A percentile compares a stretch with the other conserved stretches of the same genome.
Evolutionary conservation across 225 moss, liverwort and hornwort genomes (phyloP).

Genomic region (Pleurozium schreberi): DNA sequence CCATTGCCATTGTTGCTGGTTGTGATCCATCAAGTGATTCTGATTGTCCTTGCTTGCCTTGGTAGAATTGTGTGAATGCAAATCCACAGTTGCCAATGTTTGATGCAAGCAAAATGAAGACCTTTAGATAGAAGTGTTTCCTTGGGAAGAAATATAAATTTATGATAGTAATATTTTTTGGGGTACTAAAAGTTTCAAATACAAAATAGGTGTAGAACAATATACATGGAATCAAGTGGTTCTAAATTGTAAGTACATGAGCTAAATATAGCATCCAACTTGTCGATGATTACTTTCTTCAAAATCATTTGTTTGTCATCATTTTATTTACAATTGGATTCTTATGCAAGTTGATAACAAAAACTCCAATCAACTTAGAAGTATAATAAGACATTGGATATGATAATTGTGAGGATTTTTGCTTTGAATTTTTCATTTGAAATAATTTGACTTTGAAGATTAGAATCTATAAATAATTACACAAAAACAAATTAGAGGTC

Average conservation of each 20-base stretch:
- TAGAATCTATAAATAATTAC: not conserved
- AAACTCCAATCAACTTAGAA: no score
- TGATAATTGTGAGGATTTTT: accelerated
- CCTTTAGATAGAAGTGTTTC: not conserved
- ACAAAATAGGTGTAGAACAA: not conserved
- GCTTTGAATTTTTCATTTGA: not conserved
- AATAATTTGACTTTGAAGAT: not conserved
- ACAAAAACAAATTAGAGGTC: not conserved
- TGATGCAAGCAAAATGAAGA: not conserved
- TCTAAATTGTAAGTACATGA: not conserved
- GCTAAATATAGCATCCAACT: not conserved
- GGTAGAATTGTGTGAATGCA: not conserved
- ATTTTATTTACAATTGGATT: not conserved
- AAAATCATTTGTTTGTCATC: not conserved
- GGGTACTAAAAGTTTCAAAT: not conserved
- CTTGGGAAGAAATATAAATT: not conserved
- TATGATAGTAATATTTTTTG: not conserved
- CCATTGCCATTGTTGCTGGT: not conserved
- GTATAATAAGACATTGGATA: not conserved
- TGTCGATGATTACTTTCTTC: accelerated
- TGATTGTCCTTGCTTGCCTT: not conserved
- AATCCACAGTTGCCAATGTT: not conserved
- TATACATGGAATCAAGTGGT: not conserved
- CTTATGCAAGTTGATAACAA: not conserved
- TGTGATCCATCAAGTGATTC: not conserved